phyloP scores from a whole-genome alignment of 192 early-diverging fungal genomes.

The Podila minutissima region DNA sequence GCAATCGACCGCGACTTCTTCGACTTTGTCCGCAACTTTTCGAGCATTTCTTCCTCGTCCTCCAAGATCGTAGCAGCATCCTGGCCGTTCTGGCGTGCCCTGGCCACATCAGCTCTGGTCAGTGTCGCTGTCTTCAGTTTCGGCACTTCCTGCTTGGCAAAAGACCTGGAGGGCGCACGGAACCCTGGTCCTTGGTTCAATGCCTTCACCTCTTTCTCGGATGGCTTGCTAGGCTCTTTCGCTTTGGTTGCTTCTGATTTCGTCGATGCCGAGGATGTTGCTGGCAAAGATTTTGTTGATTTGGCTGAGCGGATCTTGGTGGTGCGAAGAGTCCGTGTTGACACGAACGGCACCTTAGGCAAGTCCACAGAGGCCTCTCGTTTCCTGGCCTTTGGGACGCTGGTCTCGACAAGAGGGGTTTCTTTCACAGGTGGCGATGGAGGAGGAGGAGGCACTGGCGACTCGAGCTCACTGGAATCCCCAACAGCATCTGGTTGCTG shows the following conservation, averaged over 20 bases:
- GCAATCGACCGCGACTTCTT: constrained; percentile 38
- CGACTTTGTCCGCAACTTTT: constrained; percentile 35
- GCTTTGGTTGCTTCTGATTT: neutral
- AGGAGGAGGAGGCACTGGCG: constrained; percentile 3
- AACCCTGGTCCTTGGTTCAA: constrained; percentile 22
- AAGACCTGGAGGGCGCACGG: constrained; percentile 12
- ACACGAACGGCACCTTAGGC: constrained; percentile 8
- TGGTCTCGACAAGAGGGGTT: neutral
- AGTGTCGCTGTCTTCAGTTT: constrained; percentile 47
- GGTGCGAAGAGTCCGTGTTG: constrained; percentile 13
- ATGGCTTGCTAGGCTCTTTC: neutral
- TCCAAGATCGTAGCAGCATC: constrained; percentile 9
- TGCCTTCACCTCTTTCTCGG: neutral
- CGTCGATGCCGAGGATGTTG: constrained; percentile 1
- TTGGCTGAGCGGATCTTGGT: constrained; percentile 17
- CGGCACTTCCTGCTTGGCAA: constrained; percentile 8
- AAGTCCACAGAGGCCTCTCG: constrained; percentile 1
- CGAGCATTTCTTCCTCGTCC: constrained; percentile 22
- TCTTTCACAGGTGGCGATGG: constrained; percentile 8
- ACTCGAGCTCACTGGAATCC: neutral
- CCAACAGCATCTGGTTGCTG: neutral
- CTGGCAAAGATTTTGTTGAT: constrained; percentile 1
- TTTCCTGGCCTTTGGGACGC: neutral
- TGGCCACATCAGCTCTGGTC: constrained; percentile 34
- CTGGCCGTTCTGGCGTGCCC: constrained; percentile 15